Evolutionary conservation across 805 yeast species (phyloP).

Genomic region (Saturnispora zaruensis): DNA sequence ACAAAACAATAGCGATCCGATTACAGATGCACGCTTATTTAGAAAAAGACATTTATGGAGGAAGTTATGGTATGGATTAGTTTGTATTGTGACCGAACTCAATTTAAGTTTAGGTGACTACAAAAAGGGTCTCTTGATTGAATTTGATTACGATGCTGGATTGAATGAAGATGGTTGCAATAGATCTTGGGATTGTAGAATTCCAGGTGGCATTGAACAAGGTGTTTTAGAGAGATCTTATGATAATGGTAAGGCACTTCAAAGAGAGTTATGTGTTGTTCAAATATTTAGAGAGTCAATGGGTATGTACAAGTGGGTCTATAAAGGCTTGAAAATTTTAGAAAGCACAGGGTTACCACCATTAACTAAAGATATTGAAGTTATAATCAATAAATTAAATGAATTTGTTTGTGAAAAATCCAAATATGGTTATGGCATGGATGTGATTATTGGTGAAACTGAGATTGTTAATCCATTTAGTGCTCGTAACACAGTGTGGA

Average conservation of each 20-base stretch:
- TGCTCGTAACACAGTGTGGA: slow-evolving; percentile 14
- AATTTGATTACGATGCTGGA: slow-evolving; percentile 30
- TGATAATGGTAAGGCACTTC: slow-evolving; percentile 22
- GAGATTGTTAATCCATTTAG: slow-evolving; percentile 14
- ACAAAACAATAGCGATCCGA: slow-evolving; percentile 22
- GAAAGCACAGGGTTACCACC: slow-evolving; percentile 30
- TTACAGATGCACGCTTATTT: slow-evolving; percentile 25
- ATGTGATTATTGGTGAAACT: slow-evolving; percentile 17
- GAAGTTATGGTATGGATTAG: slow-evolving; percentile 31
- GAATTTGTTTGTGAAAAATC: slow-evolving; percentile 27
- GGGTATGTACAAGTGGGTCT: slow-evolving; percentile 36
- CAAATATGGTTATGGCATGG: slow-evolving; percentile 20
- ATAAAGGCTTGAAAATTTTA: slow-evolving; percentile 32
- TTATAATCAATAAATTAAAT: slow-evolving; percentile 22
- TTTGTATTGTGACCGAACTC: slow-evolving; percentile 28
- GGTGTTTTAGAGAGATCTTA: slow-evolving; percentile 30
- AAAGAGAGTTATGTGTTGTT: slow-evolving; percentile 38
- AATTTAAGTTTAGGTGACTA: slow-evolving; percentile 32
- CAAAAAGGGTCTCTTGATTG: slow-evolving; percentile 30
- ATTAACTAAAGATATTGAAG: slow-evolving; percentile 26
- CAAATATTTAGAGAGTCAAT: slow-evolving; percentile 39
- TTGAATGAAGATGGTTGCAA: slow-evolving; percentile 24
- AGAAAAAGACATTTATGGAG: slow-evolving; percentile 34
- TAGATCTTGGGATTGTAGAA: slow-evolving; percentile 31
- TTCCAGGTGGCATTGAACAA: slow-evolving; percentile 32